These are phyloP conservation scores for Pleurotus pulmonarius DNA, from an alignment of 768 basidiomycete genomes.

Conservation along the genomic window DNA sequence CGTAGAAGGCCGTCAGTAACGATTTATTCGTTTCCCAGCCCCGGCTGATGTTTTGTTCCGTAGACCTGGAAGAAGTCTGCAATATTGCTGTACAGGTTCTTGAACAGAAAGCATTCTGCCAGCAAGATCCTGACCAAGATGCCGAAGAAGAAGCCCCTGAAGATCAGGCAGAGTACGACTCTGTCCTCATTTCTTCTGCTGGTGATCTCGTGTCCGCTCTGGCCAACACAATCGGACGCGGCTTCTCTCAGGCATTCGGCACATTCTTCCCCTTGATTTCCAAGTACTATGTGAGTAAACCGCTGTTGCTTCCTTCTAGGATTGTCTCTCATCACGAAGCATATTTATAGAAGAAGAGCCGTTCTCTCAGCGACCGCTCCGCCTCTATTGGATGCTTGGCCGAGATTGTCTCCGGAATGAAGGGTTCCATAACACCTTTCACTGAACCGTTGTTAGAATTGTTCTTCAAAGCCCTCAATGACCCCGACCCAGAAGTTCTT, in stretches of 20 bases:
- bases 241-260: conserved; percentile 78
- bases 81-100: conserved; percentile 81
- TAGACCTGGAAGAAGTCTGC: conserved; percentile 76
- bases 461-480: conserved; percentile 78
- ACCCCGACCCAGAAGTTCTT: conserved; percentile 88
- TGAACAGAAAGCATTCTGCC: conserved; percentile 93
- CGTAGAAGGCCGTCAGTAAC: conserved; percentile 66
- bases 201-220: conserved; percentile 91
- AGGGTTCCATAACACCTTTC: conserved; percentile 77
- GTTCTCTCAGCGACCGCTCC: conserved; percentile 88
- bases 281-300: conserved; percentile 78
- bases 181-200: conserved; percentile 90
- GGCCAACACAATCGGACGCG: conserved; percentile 78
- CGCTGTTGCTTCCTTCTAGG: not conserved
- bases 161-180: conserved; percentile 94
- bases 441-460: conserved; percentile 81
- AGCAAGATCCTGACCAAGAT: conserved; percentile 93
- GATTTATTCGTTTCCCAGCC: not conserved
- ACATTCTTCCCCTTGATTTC: conserved; percentile 88
- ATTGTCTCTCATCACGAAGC: not conserved
- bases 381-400: conserved; percentile 91
- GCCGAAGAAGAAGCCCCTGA: conserved; percentile 82
- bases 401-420: conserved; percentile 93
- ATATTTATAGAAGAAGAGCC: conserved; percentile 65
- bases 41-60: conserved; percentile 7